Evolutionary conservation across 352 stramenopile species (phyloP), one percentile per base, ranked within the genome.

Genomic region (Phytophthora syringae): DNA sequence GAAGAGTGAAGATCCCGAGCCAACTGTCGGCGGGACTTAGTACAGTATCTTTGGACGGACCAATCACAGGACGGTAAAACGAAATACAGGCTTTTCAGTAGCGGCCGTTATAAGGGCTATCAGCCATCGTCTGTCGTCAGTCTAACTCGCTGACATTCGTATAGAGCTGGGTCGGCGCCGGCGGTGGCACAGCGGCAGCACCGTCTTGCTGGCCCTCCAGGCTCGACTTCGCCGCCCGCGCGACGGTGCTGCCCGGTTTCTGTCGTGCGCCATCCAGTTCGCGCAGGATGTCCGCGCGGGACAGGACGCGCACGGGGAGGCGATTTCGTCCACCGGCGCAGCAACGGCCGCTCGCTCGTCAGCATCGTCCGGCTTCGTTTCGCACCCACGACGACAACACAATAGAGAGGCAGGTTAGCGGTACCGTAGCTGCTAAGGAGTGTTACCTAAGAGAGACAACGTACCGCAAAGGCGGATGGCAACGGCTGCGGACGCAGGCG

Each of bases 281-380:
- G 10, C 50, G 70, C 56, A 90, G 56, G 27, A 92, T 88, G 54
- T 92, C 81, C 25, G 64, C 67, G 15, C 81, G 76, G 12, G 71
- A 83, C 47, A 90, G 63, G 9, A 82, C 74, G 27, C 78, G 81
- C 25, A 81, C 63, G 76, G 64, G 1, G 48, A 56, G 34, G 16
- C 36, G 7, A 37, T 28, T 18, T 55, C 50, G 49, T 55, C 57
- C 6, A 15, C 30, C 10, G 24, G 25, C 15, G 47, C 42, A 22
- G 22, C 55, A 32, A 10, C 9, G 2, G 57, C 51, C 5, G 27
- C 36, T 44, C 53, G 54, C 16, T 64, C 52, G 15, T 66, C 47
- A 16, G 73, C 54, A 21, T 72, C 50, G 37, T 62, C 60, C 57
- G 49, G 52, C 56, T 70, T 52, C 36, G 22, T 44, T 45, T 44